These are phyloP conservation scores for Cyclocybe aegerita DNA, from an alignment of 768 basidiomycete genomes.

Conservation along the genomic window DNA sequence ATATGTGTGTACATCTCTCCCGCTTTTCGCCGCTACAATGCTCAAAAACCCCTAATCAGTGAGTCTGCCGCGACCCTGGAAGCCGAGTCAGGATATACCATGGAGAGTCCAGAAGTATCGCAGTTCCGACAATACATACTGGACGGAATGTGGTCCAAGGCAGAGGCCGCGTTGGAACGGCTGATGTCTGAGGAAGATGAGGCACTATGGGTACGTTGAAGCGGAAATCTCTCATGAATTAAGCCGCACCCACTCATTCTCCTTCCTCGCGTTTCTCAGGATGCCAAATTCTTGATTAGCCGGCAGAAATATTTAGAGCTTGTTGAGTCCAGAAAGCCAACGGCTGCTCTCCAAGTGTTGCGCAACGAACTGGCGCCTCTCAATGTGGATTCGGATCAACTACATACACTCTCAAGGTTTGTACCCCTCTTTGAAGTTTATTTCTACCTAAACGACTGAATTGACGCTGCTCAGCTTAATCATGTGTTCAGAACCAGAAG, in stretches of 20 bases:
- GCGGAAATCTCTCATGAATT: neutral
- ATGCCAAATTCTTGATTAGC: slow-evolving; percentile 83
- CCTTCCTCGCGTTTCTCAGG: slow-evolving; percentile 40
- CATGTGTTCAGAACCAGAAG: slow-evolving; percentile 88
- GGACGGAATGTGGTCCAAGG: slow-evolving; percentile 78
- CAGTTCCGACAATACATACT: slow-evolving; percentile 81
- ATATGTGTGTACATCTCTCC: slow-evolving; percentile 45
- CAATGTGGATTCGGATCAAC: slow-evolving; percentile 72
- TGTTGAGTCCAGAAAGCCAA: slow-evolving; percentile 78
- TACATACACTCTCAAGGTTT: slow-evolving; percentile 89
- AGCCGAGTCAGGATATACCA: slow-evolving; percentile 87
- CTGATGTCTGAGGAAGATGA: slow-evolving; percentile 72
- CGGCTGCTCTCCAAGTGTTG: slow-evolving; percentile 80
- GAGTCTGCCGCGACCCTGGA: slow-evolving; percentile 88
- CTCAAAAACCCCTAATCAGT: slow-evolving; percentile 38
- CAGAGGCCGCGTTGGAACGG: slow-evolving; percentile 64
- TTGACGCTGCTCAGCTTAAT: slow-evolving; percentile 56
- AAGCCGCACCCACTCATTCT: neutral
- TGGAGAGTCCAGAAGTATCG: slow-evolving; percentile 76
- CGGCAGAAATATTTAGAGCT: slow-evolving; percentile 97
- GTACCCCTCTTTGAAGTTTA: slow-evolving; percentile 7
- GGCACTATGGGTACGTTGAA: slow-evolving; percentile 58
- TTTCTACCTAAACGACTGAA: slow-evolving; percentile 10
- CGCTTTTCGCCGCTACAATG: slow-evolving; percentile 10
- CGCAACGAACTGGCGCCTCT: slow-evolving; percentile 87